A percentile compares a stretch with the other conserved stretches of the same genome.
Conservation (phyloP, 352 stramenopile species). For the Globisporangium sylvaticum region DNA sequence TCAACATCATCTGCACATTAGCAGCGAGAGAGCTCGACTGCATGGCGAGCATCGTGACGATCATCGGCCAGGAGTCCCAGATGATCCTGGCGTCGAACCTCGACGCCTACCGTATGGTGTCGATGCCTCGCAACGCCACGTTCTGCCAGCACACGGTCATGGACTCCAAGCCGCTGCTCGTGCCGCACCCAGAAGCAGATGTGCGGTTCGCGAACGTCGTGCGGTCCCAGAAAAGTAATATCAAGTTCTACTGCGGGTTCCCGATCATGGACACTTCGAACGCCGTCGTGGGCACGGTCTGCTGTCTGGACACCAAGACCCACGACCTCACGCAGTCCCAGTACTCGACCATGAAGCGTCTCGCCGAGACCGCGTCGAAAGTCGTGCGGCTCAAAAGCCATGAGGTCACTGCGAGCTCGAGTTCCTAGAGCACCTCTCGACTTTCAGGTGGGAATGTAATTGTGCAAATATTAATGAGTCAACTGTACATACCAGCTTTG, state of each 20-base stretch:
- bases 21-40: conserved; percentile 52
- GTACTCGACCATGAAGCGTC: conserved; percentile 22
- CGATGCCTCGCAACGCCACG: conserved; percentile 24
- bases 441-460: no score
- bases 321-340: conserved; percentile 24
- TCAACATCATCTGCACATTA: conserved; percentile 57
- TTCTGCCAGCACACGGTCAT: conserved; percentile 37
- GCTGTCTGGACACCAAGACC: conserved; percentile 40
- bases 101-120: conserved; percentile 14
- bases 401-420: background rate
- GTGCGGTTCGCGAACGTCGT: conserved; percentile 39
- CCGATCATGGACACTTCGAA: conserved; percentile 18
- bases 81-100: conserved; percentile 32
- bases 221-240: conserved; percentile 17
- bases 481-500: no score
- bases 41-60: conserved; percentile 46
- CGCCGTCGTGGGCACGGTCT: conserved; percentile 29
- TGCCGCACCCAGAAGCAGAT: conserved; percentile 48
- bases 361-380: conserved; percentile 46
- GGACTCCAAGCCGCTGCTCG: conserved; percentile 38
- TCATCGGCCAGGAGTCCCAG: conserved; percentile 50
- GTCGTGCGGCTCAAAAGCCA: conserved; percentile 19
- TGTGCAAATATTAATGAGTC: no score
- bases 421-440: no score
- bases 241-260: conserved; percentile 41